Evolutionary conservation across 257 asterid species (phyloP).

Genomic region (Linaria vulgaris): DNA sequence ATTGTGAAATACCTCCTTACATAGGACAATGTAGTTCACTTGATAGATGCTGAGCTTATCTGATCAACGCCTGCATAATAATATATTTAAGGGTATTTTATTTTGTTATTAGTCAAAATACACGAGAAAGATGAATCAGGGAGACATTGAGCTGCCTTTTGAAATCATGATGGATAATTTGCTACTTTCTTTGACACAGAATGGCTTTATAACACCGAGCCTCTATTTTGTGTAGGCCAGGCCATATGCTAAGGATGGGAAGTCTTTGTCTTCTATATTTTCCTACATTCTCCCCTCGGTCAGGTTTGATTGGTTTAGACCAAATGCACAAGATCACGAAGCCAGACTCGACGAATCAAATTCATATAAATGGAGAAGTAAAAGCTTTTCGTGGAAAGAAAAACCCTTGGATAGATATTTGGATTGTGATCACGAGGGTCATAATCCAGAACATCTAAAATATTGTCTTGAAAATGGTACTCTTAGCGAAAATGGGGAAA

Average conservation of each 20-base stretch:
- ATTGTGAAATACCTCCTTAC: too few species aligned
- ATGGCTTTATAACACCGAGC: slow-evolving; percentile 34
- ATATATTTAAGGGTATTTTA: too few species aligned
- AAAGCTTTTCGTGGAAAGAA: slow-evolving; percentile 60
- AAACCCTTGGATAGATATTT: slow-evolving; percentile 56
- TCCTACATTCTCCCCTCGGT: slow-evolving; percentile 62
- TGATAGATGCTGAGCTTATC: too few species aligned
- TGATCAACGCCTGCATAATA: too few species aligned
- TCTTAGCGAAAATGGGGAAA: slow-evolving; percentile 41
- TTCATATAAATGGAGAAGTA: slow-evolving; percentile 73
- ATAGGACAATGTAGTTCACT: too few species aligned
- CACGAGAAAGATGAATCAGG: too few species aligned
- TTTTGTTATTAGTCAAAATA: too few species aligned
- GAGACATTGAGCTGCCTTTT: too few species aligned
- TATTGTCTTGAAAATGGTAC: slow-evolving; percentile 13
- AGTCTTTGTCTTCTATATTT: slow-evolving; percentile 52
- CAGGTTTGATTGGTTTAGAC: slow-evolving; percentile 54
- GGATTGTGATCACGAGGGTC: slow-evolving; percentile 34
- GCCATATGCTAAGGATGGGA: slow-evolving; percentile 52
- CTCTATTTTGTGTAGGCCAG: slow-evolving; percentile 62
- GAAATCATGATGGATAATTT: too few species aligned
- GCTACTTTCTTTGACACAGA: slow-evolving; percentile 4
- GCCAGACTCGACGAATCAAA: slow-evolving; percentile 41
- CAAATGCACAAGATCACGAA: slow-evolving; percentile 31
- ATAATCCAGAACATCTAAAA: slow-evolving; percentile 16